phyloP scores from a whole-genome alignment of 2,329 filamentous ascomycete genomes.

The Colletotrichum sp. region DNA sequence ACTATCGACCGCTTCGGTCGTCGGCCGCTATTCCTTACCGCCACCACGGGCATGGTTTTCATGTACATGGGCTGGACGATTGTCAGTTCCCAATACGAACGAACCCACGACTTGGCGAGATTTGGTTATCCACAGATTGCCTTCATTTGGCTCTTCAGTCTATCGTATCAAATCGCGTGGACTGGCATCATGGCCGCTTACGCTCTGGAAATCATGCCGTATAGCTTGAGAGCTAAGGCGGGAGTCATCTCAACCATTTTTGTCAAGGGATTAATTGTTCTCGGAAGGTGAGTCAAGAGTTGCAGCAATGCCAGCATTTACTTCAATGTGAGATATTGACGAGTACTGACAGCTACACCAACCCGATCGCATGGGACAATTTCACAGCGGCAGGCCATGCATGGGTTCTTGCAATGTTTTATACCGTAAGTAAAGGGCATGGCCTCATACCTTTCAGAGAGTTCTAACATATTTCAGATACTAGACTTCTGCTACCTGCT shows the following conservation, averaged over 20 bases:
- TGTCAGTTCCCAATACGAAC: not conserved
- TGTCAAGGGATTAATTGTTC: not conserved
- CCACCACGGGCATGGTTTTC: not conserved
- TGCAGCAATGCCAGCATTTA: not conserved
- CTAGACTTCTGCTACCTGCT: not conserved
- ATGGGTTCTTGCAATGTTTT: not conserved
- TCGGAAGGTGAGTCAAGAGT: not conserved
- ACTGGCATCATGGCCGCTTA: not conserved
- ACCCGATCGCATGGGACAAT: not conserved
- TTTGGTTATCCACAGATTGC: not conserved
- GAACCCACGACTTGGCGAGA: not conserved
- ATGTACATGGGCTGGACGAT: not conserved
- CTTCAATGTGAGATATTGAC: not conserved
- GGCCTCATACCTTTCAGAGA: no score
- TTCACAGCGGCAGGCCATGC: not conserved
- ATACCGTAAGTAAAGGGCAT: not conserved
- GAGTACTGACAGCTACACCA: not conserved
- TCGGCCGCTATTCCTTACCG: not conserved
- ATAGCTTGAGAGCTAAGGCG: not conserved
- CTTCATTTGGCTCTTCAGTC: not conserved
- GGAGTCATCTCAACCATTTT: not conserved
- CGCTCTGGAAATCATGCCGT: not conserved
- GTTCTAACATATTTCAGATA: not conserved
- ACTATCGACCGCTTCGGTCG: not conserved
- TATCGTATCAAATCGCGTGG: not conserved